Base-by-base conservation (phyloP, 2,329 filamentous ascomycete species). In the Monilinia fructicola region DNA sequence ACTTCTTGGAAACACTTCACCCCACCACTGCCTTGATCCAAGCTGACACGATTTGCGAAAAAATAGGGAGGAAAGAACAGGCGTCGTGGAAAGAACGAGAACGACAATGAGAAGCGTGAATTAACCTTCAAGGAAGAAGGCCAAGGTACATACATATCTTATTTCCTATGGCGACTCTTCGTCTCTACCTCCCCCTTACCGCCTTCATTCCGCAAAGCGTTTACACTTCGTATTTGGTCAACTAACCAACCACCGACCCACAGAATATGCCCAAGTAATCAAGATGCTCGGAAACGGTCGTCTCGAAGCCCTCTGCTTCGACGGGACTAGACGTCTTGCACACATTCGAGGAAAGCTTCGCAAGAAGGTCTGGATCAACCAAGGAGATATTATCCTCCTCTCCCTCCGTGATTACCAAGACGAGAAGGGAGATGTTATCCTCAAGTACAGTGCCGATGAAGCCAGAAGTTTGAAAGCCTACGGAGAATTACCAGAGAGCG, bases 321-420 rank as follows among this genome's bases (percentile, higher is more conserved):
- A 98, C 79, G 94, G 94, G 78, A 88, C 90, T 73, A 93, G 93
- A 79, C 89, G 92, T 69, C 86, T 92, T 52, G 91, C 90, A 71
- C 90, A 94, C 79, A 92, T 92, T 76, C 92, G 94, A 71, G 94
- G 94, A 82, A 98, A 99, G 83, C 91, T 99, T 76, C 89, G 95
- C 77, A 99, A 99, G 87, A 99, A 99, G 87, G 95, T 98, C 80
- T 97, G 93, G 93, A 97, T 97, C 86, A 97, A 97, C 85, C 93
- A 97, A 83, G 93, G 93, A 77, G 92, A 97, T 79, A 97, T 97
- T 78, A 93, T 94, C 79, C 87, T 94, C 55, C 84, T 94, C 69
- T 93, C 90, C 46, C 89, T 96, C 69, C 91, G 92, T 74, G 93
- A 96, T 80, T 96, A 96, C 82, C 92, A 96, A 79, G 92, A 95